Base-by-base conservation (phyloP, 2,329 filamentous ascomycete genomes). In the Chaetoscypha palmicola region DNA sequence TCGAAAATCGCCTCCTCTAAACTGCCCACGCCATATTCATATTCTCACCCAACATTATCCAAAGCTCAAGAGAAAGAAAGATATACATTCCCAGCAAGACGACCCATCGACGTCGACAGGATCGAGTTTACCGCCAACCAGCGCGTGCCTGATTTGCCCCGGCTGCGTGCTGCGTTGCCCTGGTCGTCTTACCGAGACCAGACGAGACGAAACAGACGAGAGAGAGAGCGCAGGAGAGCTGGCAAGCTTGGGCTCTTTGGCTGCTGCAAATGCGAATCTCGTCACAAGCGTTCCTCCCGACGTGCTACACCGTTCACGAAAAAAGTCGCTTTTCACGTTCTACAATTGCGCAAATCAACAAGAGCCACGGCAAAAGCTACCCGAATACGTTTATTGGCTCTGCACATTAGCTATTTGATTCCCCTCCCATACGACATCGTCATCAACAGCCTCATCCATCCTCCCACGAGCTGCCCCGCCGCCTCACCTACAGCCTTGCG, bases 201-300 rank as follows among this genome's bases (percentile, higher is more conserved):
- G 35, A 23, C 20, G 2, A 35, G 32, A 14, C 32, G 4, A 19
- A 35, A 35, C 32, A 16, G 17, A 35, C 32, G n/a, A 35, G 32
- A 14, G 19, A 7, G 7, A 7, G 24, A 7, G 7, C 24, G 12
- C 24, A 7, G 24, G 10, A 37, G 17, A 39, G 37, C 37, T 28
- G 23, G 24, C 31, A 28, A 40, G 38, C 38, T 40, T 31, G 38
- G 38, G 43, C 46, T 43, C 39, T 43, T 46, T 23, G 43, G 41
- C 43, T 41, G 12, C 21, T 38, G 24, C 28, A 33, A 42, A 35
- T 37, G 19, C 16, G 47, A 30, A 42, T 48, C 49, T 49, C 45
- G 45, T 55, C 52, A 51, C 52, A 50, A 47, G 55, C 54, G 50
- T 51, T 54, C 35, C 42, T 48, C 48, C 52, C 52, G 45, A 52